Base-by-base conservation (phyloP, 1,139 yeast genomes). In the Oligophagozyma castellii region DNA sequence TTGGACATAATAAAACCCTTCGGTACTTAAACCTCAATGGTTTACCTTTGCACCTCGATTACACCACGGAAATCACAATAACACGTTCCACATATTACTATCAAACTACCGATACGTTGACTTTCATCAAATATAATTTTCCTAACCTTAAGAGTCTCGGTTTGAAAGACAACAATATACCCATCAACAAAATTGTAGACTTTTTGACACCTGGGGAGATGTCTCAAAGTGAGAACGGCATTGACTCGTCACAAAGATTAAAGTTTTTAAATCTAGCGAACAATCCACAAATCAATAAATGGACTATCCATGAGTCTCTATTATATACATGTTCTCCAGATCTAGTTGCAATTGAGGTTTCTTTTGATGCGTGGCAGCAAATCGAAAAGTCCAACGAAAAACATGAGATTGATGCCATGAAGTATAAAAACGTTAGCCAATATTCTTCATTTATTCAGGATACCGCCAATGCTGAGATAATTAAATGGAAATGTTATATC, bases 11-110 rank as follows among this genome's bases (percentile, higher is more conserved):
- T 28, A 47, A 55, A 30, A 53, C 64, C 23, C 44, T 65, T 34
- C 53, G 55, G 24, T 60, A 61, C 43, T 44, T 81, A 29, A 81
- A 83, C 46, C 54, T 84, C 26, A 80, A 80, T 30, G 95, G 95
- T 0, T 59, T 75, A 42, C 86, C 86, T 2, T 31, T 51, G 22
- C 49, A 48, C 35, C 20, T 37, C 33, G 16, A 40, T 32, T 12
- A 46, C 34, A 14, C 27, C 30, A 2, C 65, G 73, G n/a, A 63
- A 60, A 28, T 19, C 12, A 10, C 25, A 6, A 26, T 32, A 4
- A 34, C 40, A 2, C 40, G 38, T 24, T 36, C 45, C 2, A 39
- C 39, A 5, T 36, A 41, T 30, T 51, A 46, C 26, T 43, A 47
- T 24, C 47, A 46, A 24, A 47, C 49, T 36, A 59, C 53, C 29